phyloP scores from a whole-genome alignment of 73 alveolate species.

The Blepharisma stoltei region DNA sequence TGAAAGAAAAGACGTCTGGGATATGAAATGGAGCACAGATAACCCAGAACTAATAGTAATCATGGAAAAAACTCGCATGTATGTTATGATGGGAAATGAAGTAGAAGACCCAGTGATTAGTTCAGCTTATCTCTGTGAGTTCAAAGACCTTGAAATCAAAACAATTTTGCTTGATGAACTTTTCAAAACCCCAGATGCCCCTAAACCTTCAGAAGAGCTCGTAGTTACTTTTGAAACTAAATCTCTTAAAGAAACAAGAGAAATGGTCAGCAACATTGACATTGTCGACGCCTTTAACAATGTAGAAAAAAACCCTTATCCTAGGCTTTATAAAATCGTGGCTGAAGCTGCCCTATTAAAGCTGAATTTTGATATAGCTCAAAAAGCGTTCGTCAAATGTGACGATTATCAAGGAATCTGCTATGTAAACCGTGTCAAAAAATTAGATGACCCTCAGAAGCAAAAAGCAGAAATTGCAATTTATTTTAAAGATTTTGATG shows the following conservation, averaged over 20 bases:
- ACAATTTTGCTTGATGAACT: conserved; percentile 62
- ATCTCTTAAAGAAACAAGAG: conserved; percentile 94
- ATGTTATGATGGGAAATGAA: conserved; percentile 60
- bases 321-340: conserved; percentile 65
- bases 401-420: conserved; percentile 68
- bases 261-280: conserved; percentile 66
- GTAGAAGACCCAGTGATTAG: conserved; percentile 96
- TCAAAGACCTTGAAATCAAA: conserved; percentile 92
- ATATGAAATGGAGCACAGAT: conserved; percentile 96
- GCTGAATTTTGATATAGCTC: conserved; percentile 95
- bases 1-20: conserved; percentile 97
- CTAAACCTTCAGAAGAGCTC: conserved; percentile 66
- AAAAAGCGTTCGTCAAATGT: conserved; percentile 68
- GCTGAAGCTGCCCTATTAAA: conserved; percentile 96
- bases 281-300: conserved; percentile 39
- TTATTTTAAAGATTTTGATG: conserved; percentile 93
- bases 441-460: conserved; percentile 86
- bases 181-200: conserved; percentile 21
- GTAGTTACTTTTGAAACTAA: conserved; percentile 93
- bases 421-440: conserved; percentile 69
- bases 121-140: conserved; percentile 96
- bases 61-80: conserved; percentile 95
- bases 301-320: conserved; percentile 45
- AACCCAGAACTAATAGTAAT: conserved; percentile 92
- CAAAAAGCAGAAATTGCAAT: conserved; percentile 95